These are phyloP conservation scores for Phaffomyces thermotolerans DNA, from an alignment of 805 yeast genomes.

Conservation along the genomic window DNA sequence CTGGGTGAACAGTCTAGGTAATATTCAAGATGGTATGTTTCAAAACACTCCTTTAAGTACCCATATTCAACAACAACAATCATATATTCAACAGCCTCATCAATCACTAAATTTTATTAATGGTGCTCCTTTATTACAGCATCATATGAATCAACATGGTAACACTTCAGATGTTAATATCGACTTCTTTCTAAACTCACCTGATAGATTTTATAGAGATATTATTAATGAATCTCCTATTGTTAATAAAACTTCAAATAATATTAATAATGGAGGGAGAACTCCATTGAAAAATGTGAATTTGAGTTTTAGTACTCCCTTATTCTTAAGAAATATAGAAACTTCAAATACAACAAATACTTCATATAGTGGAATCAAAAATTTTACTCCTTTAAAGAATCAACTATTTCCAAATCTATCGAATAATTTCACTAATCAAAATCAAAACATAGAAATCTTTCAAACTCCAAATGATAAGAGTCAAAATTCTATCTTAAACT, in stretches of 20 bases:
- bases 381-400: constrained; percentile 21
- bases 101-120: constrained; percentile 3
- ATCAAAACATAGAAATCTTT: constrained; percentile 12
- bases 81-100: constrained; percentile 3
- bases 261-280: constrained; percentile 12
- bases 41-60: constrained; percentile 22
- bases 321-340: constrained; percentile 20
- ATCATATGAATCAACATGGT: not conserved
- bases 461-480: constrained; percentile 16
- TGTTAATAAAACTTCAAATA: constrained; percentile 17
- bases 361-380: constrained; percentile 2
- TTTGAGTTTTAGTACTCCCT: constrained; percentile 22
- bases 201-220: constrained; percentile 23
- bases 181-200: constrained; percentile 19
- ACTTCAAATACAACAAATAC: not conserved
- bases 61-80: constrained; percentile 8
- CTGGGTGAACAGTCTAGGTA: constrained; percentile 22
- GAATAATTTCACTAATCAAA: not conserved
- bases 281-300: constrained; percentile 20
- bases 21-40: constrained; percentile 21
- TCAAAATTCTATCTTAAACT: constrained; percentile 14
- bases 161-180: constrained; percentile 8
- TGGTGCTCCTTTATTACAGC: constrained; percentile 4
- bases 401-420: constrained; percentile 14
- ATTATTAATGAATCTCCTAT: constrained; percentile 23